phyloP scores from a whole-genome alignment of 2,329 filamentous ascomycete species.

The Aspergillus versicolor region DNA sequence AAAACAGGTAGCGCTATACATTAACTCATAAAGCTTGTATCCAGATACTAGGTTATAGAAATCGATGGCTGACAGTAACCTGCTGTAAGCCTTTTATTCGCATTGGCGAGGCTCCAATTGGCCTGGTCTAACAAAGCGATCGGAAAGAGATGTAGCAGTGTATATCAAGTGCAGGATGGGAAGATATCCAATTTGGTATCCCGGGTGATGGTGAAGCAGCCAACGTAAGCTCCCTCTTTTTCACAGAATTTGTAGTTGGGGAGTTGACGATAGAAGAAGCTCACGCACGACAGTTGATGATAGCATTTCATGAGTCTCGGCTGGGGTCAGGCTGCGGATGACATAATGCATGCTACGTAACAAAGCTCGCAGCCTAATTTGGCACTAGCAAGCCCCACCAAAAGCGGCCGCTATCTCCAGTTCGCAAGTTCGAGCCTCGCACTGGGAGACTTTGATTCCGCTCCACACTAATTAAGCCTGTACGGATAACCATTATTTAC shows the following conservation, averaged over 20 bases:
- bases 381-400: background rate
- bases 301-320: conserved; percentile 13
- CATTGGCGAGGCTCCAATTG: conserved; percentile 22
- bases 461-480: background rate
- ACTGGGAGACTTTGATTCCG: background rate
- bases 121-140: conserved; percentile 17
- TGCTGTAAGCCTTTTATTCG: conserved; percentile 27
- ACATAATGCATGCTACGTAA: conserved; percentile 29
- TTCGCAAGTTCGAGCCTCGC: conserved; percentile 3
- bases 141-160: conserved; percentile 11
- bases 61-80: conserved; percentile 22
- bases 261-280: conserved; percentile 16
- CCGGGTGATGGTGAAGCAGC: background rate
- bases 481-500: background rate
- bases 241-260: conserved; percentile 7
- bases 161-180: background rate
- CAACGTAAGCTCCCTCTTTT: conserved; percentile 5
- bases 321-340: conserved; percentile 24
- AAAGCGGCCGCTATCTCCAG: background rate
- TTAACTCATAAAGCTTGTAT: conserved; percentile 22
- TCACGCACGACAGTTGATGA: conserved; percentile 19
- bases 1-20: conserved; percentile 12
- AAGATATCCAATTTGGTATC: background rate
- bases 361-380: conserved; percentile 20
- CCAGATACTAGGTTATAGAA: conserved; percentile 19